phyloP scores from a whole-genome alignment of 306 rosid genomes.

The Albizia julibrissin region DNA sequence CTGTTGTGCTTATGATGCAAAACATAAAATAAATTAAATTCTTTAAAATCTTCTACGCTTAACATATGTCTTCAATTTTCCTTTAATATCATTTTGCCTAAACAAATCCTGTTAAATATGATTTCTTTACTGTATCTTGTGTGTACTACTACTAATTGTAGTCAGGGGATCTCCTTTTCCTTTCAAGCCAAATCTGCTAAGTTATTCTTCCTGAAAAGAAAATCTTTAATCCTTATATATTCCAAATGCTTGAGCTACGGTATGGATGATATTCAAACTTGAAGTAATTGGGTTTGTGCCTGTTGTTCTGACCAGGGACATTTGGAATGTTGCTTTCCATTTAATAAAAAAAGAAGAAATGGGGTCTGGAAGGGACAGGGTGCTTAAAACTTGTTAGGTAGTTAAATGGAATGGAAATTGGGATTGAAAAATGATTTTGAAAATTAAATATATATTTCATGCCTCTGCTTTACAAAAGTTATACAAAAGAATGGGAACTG shows the following conservation, averaged over 20 bases:
- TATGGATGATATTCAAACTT: constrained; percentile 2
- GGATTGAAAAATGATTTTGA: neutral
- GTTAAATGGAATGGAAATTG: neutral
- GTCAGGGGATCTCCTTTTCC: constrained; percentile 2
- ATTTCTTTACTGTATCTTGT: neutral
- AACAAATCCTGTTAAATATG: neutral
- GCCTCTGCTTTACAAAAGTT: neutral
- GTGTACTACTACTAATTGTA: neutral
- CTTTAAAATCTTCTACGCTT: neutral
- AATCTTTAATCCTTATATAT: constrained; percentile 9
- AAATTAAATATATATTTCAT: neutral
- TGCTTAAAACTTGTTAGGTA: neutral
- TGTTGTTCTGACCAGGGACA: constrained; percentile 1
- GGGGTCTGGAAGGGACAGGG: neutral
- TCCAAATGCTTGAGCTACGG: constrained; percentile 22
- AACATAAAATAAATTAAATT: neutral
- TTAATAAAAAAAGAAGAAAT: neutral
- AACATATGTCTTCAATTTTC: neutral
- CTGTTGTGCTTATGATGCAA: constrained; percentile 9
- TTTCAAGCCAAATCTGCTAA: neutral
- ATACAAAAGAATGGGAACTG: neutral
- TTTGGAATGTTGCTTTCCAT: neutral
- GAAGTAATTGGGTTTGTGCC: neutral
- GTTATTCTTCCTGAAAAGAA: neutral
- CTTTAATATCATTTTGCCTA: neutral